Evolutionary conservation across 2,329 filamentous ascomycete species (phyloP), one percentile per base, ranked within the genome.

Genomic region (Pyricularia pennisetigena): DNA sequence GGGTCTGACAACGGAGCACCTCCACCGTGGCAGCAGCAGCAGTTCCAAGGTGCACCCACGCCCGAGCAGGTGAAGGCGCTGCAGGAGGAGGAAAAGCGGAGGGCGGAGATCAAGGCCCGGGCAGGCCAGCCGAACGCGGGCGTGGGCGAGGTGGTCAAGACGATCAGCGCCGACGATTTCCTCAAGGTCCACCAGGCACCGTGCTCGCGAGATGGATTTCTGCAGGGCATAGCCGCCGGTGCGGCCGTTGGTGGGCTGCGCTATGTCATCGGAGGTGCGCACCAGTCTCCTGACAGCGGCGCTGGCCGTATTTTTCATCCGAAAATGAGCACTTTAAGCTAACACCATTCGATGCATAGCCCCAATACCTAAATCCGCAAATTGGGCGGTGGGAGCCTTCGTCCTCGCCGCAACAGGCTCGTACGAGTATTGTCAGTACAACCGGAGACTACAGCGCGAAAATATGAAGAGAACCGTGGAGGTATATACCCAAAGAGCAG

Each of bases 391-490:
- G 6, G 91, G 88, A 7, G 83, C 87, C 49, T 97, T 95, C 76
- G 82, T 89, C 28, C 76, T 90, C 24, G 86, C 85, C 7, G 89
- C 90, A n/a, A 82, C 90, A 64, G 83, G 85, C 32, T 89, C 90
- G 66, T 95, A 93, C 79, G 92, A 97, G 79, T 93, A 90, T 74
- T 98, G 94, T 79, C 88, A 93, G 74, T 89, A 88, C 72, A 85
- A 86, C 70, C 85, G 93, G 69, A 83, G 86, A 65, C 84, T 90
- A 70, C 94, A 98, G 79, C 86, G 89, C 73, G 87, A 89, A 70
- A 90, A 92, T 70, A 94, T 99, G 88, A 90, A 91, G 77, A 84
- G 93, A 71, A 91, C 91, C 4, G 90, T 97, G 68, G 92, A 97
- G 75, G 86, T 95, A 69, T 90, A 94, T 77, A 88, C 90, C 74